Base-by-base conservation (phyloP, 305 asterid genomes). In the Solanum hybrid region DNA sequence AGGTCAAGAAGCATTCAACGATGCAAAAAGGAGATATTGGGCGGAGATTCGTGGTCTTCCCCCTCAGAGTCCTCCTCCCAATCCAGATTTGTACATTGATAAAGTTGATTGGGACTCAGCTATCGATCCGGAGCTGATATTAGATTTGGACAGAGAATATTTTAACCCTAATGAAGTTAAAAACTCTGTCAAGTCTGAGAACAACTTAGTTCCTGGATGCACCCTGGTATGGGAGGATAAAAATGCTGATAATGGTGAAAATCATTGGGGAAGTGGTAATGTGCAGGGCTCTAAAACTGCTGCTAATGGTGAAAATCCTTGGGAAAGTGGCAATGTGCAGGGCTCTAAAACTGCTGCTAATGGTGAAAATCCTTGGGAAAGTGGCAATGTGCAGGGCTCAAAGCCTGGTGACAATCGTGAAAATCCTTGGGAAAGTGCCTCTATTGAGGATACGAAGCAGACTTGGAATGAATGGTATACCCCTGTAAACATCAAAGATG, bases 11-110 rank as follows among this genome's bases (percentile, higher is more conserved):
- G 98, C 99, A 78, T 91, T 96, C 56, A 91, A 91, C 79, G 76
- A 92, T 71, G 97, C 99, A 69, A 97, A 96, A 92, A 90, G 88
- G 73, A 93, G 96, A 87, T 97, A 89, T 90, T 95, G 97, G 98
- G 95, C 95, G 79, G 90, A 42, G 92, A 92, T 92, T 91, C 92
- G 92, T 90, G 94, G 94, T 89, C 89, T 93, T 42, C 95, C 94
- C 36, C 91, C 91, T 85, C 94, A 94, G 85, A 91, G 73, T 79
- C 96, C 96, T 89, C 92, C 94, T 46, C 98, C 98, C 27, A 94
- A 94, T 88, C 95, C 94, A 36, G 91, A 94, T 88, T 87, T 91
- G 89, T 97, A 95, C 91, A 92, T 93, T 12, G 94, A 91, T 88
- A 92, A 95, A 89, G 91, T 97, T 88, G 98, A 97, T 91, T 96